Evolutionary conservation across 192 early-diverging fungal species (phyloP).

Genomic region (Linnemannia zychae): DNA sequence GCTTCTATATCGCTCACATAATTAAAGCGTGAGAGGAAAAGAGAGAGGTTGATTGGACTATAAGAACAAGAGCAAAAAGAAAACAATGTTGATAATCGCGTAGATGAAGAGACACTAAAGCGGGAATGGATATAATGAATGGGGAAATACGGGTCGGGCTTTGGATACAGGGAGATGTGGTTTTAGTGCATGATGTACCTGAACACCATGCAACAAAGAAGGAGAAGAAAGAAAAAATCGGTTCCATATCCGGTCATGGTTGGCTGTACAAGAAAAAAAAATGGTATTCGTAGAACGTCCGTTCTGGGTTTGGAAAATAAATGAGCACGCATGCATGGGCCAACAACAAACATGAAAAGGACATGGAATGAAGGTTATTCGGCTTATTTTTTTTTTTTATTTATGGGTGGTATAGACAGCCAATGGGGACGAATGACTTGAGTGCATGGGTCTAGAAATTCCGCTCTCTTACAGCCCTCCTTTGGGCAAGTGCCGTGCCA

Average conservation of each 20-base stretch:
- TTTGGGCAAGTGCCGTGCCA: background rate
- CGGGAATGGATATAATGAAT: background rate
- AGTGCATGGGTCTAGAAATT: background rate
- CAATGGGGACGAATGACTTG: background rate
- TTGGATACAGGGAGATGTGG: background rate
- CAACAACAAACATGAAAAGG: background rate
- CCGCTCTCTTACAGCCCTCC: background rate
- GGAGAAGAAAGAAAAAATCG: background rate
- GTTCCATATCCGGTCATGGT: background rate
- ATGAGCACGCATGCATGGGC: background rate
- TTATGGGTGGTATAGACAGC: background rate
- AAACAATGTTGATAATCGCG: background rate
- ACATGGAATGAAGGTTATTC: background rate
- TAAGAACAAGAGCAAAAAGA: background rate
- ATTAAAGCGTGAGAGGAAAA: background rate
- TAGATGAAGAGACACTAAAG: background rate
- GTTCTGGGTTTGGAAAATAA: background rate
- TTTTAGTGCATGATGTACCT: background rate
- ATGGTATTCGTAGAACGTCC: background rate
- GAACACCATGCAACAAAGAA: too few species aligned
- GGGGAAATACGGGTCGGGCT: background rate
- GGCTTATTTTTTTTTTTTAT: background rate
- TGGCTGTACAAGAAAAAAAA: background rate
- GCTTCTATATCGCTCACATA: background rate
- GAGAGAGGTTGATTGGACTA: background rate